Evolutionary conservation across 2,329 filamentous ascomycete species (phyloP), one percentile per base, ranked within the genome.

Genomic region (Hawksworthiomyces lignivorus): DNA sequence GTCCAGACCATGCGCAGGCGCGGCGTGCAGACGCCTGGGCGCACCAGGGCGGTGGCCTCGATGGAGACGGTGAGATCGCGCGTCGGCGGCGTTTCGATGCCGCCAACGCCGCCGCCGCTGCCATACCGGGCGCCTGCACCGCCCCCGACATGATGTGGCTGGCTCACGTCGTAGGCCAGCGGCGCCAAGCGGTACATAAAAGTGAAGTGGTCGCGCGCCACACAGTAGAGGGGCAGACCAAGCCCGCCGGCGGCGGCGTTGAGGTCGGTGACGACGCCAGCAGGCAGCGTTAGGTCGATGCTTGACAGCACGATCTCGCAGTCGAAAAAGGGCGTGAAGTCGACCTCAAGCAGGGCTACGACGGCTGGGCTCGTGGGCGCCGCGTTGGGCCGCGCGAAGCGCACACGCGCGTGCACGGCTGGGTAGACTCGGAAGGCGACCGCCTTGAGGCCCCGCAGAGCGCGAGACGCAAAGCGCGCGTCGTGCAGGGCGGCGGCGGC

Each of bases 201-300:
- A 2, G 82, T 84, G 47, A 87, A 65, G 57, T 88, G 83, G 55
- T 90, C 85, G 52, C 84, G 80, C 14, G 83, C 76, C 12, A 78
- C 77, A 55, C 80, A 82, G 31, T 68, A 67, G 20, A 82, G 63
- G 5, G 79, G 75, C 17, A 82, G 62, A n/a, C 54, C 47, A 47
- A 77, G 59, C 20, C 69, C 62, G 33, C 68, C 59, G 28, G 62
- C 60, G 7, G 15, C 37, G 11, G 35, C 39, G 48, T 74, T 77
- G 12, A 83, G 69, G 44, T 76, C 67, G 42, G 80, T 71, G 15
- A 84, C 72, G 12, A 61, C 62, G 35, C 78, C 80, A 19, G 78
- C 75, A 24, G 66, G 62, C 12, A 86, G 65, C 2, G 65, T 61
- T 21, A 88, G 62, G 1, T 67, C 52, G 43, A 87, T 74, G 17